Conservation (phyloP, 257 asterid genomes). For the Fraxinus quadrangulata region DNA sequence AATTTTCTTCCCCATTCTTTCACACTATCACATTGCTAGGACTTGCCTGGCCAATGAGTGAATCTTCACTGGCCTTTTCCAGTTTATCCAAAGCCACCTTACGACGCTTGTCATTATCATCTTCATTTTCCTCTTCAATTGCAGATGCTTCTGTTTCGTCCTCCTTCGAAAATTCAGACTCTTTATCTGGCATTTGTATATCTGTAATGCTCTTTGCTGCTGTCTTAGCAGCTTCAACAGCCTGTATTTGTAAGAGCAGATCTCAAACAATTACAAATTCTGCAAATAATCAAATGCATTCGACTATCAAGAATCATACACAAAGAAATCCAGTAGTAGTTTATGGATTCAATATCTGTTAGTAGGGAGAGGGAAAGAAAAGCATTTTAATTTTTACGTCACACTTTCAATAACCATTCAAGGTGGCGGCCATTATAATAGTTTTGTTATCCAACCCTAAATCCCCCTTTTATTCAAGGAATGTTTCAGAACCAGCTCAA, state of each 20-base stretch:
- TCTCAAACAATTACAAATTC: slow-evolving; percentile 22
- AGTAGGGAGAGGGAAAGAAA: neutral
- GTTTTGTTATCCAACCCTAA: neutral
- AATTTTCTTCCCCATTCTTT: neutral
- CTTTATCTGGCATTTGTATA: slow-evolving; percentile 53
- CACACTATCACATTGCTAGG: slow-evolving; percentile 2
- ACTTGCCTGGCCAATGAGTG: slow-evolving; percentile 86
- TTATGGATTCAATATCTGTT: neutral
- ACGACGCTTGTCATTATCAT: slow-evolving; percentile 64
- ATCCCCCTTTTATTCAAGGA: neutral
- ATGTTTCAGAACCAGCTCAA: neutral
- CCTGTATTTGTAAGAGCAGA: slow-evolving; percentile 51
- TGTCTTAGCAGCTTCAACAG: slow-evolving; percentile 79
- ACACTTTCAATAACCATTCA: neutral
- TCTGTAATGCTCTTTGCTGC: slow-evolving; percentile 61
- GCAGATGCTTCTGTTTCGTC: slow-evolving; percentile 45
- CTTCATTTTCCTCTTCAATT: slow-evolving; percentile 64
- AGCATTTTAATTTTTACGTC: neutral
- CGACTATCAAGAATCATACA: neutral
- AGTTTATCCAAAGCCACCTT: slow-evolving; percentile 73
- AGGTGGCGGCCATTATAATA: neutral
- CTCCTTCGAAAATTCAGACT: slow-evolving; percentile 65
- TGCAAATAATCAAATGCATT: slow-evolving; percentile 15
- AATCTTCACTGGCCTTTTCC: slow-evolving; percentile 89
- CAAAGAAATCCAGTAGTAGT: neutral